phyloP scores from a whole-genome alignment of 352 stramenopile species.

The Globisporangium ultimum region DNA sequence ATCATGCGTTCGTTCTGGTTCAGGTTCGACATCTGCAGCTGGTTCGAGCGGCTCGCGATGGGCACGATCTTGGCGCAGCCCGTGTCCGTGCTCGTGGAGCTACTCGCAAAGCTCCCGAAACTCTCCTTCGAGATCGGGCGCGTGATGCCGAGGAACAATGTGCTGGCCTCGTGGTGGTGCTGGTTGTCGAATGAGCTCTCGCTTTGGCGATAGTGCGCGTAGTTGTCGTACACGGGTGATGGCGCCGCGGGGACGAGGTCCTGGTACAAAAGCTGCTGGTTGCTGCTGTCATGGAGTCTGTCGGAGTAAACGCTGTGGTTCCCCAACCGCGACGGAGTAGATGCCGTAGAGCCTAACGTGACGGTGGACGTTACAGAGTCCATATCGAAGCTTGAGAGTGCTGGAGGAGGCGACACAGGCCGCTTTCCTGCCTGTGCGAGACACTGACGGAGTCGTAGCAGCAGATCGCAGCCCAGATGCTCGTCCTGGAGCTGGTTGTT shows the following conservation, averaged over 20 bases:
- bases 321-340: not conserved
- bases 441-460: slow-evolving; percentile 37
- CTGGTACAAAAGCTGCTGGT: slow-evolving; percentile 2
- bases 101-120: slow-evolving; percentile 12
- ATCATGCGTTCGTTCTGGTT: slow-evolving; percentile 74
- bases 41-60: slow-evolving; percentile 21
- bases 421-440: slow-evolving; percentile 2
- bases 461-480: slow-evolving; percentile 47
- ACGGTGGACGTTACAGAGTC: not conserved
- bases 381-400: too few species aligned
- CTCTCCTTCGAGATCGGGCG: slow-evolving; percentile 18
- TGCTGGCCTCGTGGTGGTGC: slow-evolving; percentile 13
- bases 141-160: slow-evolving; percentile 10
- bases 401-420: too few species aligned
- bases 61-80: slow-evolving; percentile 22
- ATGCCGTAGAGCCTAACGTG: not conserved
- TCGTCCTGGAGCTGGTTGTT: slow-evolving; percentile 25
- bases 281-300: slow-evolving; percentile 1
- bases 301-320: slow-evolving; percentile 8
- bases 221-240: not conserved
- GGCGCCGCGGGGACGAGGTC: not conserved
- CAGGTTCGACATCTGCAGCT: slow-evolving; percentile 28
- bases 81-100: slow-evolving; percentile 8
- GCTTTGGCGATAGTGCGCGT: not conserved
- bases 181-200: slow-evolving; percentile 15